These are phyloP conservation scores for Lathyrus oleraceus DNA, from an alignment of 306 rosid species.

Conservation along the genomic window DNA sequence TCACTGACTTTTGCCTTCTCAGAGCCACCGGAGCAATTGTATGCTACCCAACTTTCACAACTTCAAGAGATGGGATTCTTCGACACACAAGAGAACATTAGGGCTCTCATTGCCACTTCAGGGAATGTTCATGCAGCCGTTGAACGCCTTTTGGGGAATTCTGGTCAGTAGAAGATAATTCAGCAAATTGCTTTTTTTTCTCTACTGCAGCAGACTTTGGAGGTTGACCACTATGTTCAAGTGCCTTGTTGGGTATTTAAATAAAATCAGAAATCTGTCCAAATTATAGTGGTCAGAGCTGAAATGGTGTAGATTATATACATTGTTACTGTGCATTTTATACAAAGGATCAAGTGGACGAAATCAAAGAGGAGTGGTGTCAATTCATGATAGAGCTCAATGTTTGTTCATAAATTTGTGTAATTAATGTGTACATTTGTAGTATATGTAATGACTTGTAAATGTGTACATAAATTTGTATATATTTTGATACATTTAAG, in stretches of 20 bases:
- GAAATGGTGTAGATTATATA: slow-evolving; percentile 41
- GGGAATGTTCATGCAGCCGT: slow-evolving; percentile 90
- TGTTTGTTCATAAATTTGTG: no score
- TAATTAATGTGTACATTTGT: no score
- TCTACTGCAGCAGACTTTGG: slow-evolving; percentile 28
- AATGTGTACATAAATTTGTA: no score
- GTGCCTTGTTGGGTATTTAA: slow-evolving; percentile 40
- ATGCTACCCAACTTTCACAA: slow-evolving; percentile 78
- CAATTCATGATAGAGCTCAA: no score
- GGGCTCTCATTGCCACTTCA: slow-evolving; percentile 76
- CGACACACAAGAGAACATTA: slow-evolving; percentile 83
- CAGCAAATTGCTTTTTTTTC: slow-evolving; percentile 32
- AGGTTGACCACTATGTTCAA: slow-evolving; percentile 42
- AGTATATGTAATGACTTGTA: no score
- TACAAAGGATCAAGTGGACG: no score
- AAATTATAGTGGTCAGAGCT: slow-evolving; percentile 46
- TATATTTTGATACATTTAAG: no score
- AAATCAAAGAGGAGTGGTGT: no score
- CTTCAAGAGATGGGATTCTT: slow-evolving; percentile 97
- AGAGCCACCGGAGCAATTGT: slow-evolving; percentile 88
- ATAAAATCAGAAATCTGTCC: slow-evolving; percentile 47
- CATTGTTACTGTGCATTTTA: slow-evolving; percentile 40
- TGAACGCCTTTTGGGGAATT: slow-evolving; percentile 76
- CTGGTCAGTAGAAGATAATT: slow-evolving; percentile 57
- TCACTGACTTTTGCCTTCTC: slow-evolving; percentile 30